phyloP scores from a whole-genome alignment of 2,329 filamentous ascomycete genomes.

The Macrophomina phaseolina region DNA sequence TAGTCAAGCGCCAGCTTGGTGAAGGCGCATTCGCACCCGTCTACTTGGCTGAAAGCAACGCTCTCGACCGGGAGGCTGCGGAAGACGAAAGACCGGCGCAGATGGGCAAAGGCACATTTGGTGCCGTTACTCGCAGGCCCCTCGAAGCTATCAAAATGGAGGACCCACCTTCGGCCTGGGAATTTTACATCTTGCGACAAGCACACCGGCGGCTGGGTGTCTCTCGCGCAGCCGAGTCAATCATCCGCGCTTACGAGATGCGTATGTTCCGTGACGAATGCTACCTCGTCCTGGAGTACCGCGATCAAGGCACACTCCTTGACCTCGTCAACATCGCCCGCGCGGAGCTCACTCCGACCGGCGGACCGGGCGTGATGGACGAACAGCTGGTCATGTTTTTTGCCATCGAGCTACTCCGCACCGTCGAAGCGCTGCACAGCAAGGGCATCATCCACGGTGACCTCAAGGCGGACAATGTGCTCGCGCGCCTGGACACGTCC shows the following conservation, averaged over 20 bases:
- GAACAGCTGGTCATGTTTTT: conserved; percentile 96
- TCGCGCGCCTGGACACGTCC: conserved; percentile 74
- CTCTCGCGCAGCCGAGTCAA: conserved; percentile 73
- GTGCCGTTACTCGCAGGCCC: conserved; percentile 57
- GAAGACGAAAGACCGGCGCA: conserved; percentile 52
- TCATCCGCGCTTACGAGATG: conserved; percentile 86
- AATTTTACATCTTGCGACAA: conserved; percentile 93
- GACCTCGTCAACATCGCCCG: conserved; percentile 90
- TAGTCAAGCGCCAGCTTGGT: conserved; percentile 82
- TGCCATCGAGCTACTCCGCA: conserved; percentile 86
- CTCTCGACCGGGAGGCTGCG: conserved; percentile 57
- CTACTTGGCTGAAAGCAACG: conserved; percentile 81
- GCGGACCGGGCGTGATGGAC: conserved; percentile 73
- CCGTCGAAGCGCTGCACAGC: conserved; percentile 82
- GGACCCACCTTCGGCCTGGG: conserved; percentile 84
- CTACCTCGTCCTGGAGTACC: conserved; percentile 86
- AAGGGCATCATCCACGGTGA: conserved; percentile 88
- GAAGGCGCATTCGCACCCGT: conserved; percentile 95
- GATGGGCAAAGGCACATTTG: conserved; percentile 68
- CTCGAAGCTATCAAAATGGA: conserved; percentile 96
- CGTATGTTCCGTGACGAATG: conserved; percentile 91
- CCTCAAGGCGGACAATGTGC: conserved; percentile 93
- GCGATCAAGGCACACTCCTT: conserved; percentile 89
- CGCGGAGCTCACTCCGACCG: conserved; percentile 58
- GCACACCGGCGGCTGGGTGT: conserved; percentile 77